Conservation (phyloP, 768 basidiomycete species). For the Suillus luteus region DNA sequence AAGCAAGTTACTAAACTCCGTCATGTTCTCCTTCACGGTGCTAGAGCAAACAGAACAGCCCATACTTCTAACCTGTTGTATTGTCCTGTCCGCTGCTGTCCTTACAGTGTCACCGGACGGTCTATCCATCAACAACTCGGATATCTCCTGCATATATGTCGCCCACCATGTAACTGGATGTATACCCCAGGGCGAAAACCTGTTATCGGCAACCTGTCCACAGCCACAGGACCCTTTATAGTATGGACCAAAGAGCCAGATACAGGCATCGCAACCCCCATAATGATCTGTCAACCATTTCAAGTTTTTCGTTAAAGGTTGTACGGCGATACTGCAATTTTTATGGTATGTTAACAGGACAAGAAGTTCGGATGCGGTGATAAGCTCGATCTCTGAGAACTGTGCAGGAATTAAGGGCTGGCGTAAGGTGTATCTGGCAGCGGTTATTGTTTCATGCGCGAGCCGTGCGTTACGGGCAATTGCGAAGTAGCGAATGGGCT, state of each 20-base stretch:
- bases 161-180: background rate
- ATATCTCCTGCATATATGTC: background rate
- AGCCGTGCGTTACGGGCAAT: background rate
- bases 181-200: background rate
- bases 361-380: background rate
- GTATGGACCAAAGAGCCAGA: background rate
- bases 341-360: background rate
- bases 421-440: background rate
- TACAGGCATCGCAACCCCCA: background rate
- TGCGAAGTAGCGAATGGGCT: background rate
- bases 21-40: background rate
- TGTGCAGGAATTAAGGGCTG: background rate
- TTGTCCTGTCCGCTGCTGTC: background rate
- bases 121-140: background rate
- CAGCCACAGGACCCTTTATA: background rate
- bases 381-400: background rate
- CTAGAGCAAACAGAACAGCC: background rate
- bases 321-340: background rate
- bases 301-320: background rate
- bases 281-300: background rate
- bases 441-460: background rate
- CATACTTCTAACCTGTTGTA: background rate
- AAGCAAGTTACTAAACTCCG: background rate
- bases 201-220: background rate
- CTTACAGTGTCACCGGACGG: background rate